Base-by-base conservation (phyloP, 805 yeast species). In the Yarrowia sp. region DNA sequence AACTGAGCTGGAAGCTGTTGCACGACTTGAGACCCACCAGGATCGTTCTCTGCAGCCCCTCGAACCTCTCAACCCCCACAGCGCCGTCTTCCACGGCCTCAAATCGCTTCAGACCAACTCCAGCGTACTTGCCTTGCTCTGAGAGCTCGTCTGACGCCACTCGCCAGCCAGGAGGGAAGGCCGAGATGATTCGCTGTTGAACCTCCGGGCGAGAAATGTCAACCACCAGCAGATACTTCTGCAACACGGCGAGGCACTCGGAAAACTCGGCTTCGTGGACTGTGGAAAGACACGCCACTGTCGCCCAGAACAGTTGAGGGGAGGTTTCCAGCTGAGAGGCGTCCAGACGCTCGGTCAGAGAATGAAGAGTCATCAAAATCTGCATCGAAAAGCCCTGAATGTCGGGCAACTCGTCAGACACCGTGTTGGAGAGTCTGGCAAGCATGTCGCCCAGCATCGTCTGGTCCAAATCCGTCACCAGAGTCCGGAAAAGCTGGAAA, bases 361-460 rank as follows among this genome's bases (percentile, higher is more conserved):
- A 97, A 79, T 94, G 92, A 73, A 95, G 77, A 0, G 99, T 94
- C 98, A 95, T 94, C 70, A 95, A 79, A 67, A 95, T 95, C 78
- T 95, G 99, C 93, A 95, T 91, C 0, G 98, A 88, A 78, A 96
- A 96, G 0, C 97, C 97, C 77, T 94, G 98, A 44, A 95, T 93
- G 72, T 95, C 99, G 0, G 85, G 79, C 12, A 92, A 86, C 47
- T 88, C 92, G 75, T 96, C 99, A 0, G 97, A 87, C 9, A 95
- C 88, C 0, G 99, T 96, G 73, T 92, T 93, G 0, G 97, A 91
- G 38, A 95, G 81, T 69, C 99, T 84, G 68, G 94, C 97, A 12
- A 95, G 81, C 97, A 95, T 91, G 78, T 93, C 98, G 67, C 91
- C 86, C 53, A 96, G 80, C 97, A 95, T 94, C 12, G 84, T 82